phyloP scores from a whole-genome alignment of 2,329 filamentous ascomycete genomes.

The Curvularia verruculosa region DNA sequence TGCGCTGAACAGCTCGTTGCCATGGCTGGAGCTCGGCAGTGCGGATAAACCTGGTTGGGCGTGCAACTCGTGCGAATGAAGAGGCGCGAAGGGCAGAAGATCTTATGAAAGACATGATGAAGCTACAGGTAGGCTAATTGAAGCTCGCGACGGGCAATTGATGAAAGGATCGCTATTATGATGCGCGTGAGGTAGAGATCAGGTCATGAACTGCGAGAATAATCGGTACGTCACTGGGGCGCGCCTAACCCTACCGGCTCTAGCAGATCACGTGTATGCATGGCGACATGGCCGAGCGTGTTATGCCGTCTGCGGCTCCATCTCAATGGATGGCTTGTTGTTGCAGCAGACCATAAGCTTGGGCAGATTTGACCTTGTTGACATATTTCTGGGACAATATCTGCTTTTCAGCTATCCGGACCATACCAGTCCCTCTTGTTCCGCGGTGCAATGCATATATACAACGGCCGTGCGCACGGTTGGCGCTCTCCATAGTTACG shows the following conservation, averaged over 20 bases:
- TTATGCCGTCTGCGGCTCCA: not conserved
- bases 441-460: not conserved
- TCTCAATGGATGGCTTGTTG: not conserved
- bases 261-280: conserved; percentile 8
- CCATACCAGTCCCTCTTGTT: not conserved
- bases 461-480: conserved; percentile 13
- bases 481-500: conserved; percentile 15
- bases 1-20: conserved; percentile 46
- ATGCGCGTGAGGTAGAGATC: conserved; percentile 22
- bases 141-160: conserved; percentile 43
- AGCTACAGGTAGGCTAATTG: conserved; percentile 46
- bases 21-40: conserved; percentile 48
- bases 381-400: not conserved
- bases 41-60: conserved; percentile 43
- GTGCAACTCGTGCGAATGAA: conserved; percentile 44
- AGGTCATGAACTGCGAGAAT: conserved; percentile 24
- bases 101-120: conserved; percentile 50
- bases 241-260: conserved; percentile 2
- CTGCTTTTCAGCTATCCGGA: not conserved
- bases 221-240: conserved; percentile 25
- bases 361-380: not conserved
- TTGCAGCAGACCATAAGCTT: not conserved
- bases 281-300: not conserved
- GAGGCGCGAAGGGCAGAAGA: conserved; percentile 47
- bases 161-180: conserved; percentile 21